phyloP scores from a whole-genome alignment of 2,329 filamentous ascomycete species.

The Celoporthe dispersa region DNA sequence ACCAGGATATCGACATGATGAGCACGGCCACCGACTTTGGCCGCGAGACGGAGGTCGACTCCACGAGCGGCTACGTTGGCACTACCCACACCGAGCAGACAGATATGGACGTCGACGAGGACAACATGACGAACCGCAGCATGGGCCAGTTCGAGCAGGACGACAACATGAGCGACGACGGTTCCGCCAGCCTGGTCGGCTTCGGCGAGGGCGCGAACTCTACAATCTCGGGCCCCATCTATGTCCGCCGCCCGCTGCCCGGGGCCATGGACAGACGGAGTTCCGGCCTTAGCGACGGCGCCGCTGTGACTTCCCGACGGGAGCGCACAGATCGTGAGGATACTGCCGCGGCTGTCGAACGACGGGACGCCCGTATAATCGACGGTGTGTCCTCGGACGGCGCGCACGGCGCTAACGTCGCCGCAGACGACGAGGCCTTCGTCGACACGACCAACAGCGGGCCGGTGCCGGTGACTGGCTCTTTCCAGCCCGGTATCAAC shows the following conservation, averaged over 20 bases:
- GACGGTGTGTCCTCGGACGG: slow-evolving; percentile 68
- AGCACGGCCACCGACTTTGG: slow-evolving; percentile 68
- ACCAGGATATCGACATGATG: slow-evolving; percentile 66
- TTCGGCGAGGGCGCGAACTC: slow-evolving; percentile 92
- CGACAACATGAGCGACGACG: slow-evolving; percentile 85
- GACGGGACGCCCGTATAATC: slow-evolving; percentile 66
- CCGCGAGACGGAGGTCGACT: slow-evolving; percentile 47
- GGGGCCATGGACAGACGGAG: slow-evolving; percentile 53
- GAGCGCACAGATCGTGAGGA: slow-evolving; percentile 37
- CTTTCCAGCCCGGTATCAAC: slow-evolving; percentile 40
- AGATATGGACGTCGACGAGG: slow-evolving; percentile 60
- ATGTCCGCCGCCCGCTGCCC: slow-evolving; percentile 57
- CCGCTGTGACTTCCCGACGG: slow-evolving; percentile 40
- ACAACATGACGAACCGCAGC: slow-evolving; percentile 48
- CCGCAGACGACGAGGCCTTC: slow-evolving; percentile 54
- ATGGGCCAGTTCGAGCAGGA: slow-evolving; percentile 52
- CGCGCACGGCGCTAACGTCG: slow-evolving; percentile 40
- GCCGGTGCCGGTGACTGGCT: slow-evolving; percentile 52
- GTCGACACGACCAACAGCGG: slow-evolving; percentile 68
- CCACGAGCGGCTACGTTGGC: slow-evolving; percentile 60
- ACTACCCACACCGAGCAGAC: slow-evolving; percentile 42
- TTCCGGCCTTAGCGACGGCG: slow-evolving; percentile 56
- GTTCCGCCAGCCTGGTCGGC: slow-evolving; percentile 80
- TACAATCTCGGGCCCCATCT: slow-evolving; percentile 79
- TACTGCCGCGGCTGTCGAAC: slow-evolving; percentile 53